A percentile compares a stretch with the other conserved stretches of the same genome.
phyloP scores from a whole-genome alignment of 1,284 basidiomycete species.

The Ceraceosorus guamensis region DNA sequence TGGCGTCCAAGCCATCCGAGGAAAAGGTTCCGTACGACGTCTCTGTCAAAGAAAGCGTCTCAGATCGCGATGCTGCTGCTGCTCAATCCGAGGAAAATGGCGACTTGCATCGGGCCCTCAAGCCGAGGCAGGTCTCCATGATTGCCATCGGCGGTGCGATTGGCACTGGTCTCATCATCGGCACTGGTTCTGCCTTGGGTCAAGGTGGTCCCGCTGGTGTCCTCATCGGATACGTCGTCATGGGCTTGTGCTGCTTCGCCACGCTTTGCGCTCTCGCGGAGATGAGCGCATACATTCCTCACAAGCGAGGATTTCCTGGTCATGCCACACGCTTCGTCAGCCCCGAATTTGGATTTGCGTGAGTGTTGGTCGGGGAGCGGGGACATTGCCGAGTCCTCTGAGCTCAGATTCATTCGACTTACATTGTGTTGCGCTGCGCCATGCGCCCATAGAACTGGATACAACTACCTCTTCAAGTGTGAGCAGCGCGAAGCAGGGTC shows the following conservation, averaged over 20 bases:
- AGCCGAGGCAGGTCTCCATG: neutral
- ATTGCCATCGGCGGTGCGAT: conserved; percentile 22
- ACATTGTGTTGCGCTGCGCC: no score
- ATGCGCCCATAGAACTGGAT: no score
- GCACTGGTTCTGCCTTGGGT: conserved; percentile 52
- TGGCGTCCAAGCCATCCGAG: no score
- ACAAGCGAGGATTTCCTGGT: conserved; percentile 50
- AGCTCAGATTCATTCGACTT: no score
- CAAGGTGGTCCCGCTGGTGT: conserved; percentile 52
- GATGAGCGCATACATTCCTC: conserved; percentile 52
- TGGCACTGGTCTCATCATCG: conserved; percentile 67
- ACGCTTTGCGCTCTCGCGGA: conserved; percentile 47
- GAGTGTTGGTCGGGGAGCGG: no score
- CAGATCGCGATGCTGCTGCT: no score
- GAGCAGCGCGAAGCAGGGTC: conserved; percentile 18
- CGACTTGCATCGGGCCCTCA: neutral
- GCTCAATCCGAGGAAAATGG: no score
- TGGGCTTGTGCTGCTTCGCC: conserved; percentile 17
- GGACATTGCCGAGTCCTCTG: no score
- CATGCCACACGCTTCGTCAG: conserved; percentile 52
- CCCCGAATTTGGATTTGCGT: conserved; percentile 50
- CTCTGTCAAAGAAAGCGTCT: no score
- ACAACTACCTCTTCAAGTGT: conserved; percentile 29
- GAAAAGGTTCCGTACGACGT: no score
- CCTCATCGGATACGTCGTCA: conserved; percentile 51